These are phyloP conservation scores for Anacardium occidentale DNA, from an alignment of 345 rosid genomes.

Conservation along the genomic window DNA sequence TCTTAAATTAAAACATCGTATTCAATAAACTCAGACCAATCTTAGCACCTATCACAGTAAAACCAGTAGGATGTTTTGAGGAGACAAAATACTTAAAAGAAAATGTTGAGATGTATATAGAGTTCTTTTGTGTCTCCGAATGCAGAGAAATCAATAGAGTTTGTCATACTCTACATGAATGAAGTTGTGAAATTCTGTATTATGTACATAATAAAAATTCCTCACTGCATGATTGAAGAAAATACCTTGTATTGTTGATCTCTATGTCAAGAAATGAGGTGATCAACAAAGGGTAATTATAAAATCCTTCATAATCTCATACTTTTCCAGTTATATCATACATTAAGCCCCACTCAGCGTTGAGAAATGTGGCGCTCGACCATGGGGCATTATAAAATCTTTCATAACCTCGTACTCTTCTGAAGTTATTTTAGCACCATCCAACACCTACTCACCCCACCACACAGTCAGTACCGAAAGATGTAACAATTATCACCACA, in stretches of 20 bases:
- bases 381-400: constrained; percentile 75
- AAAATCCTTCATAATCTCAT: constrained; percentile 74
- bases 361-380: constrained; percentile 67
- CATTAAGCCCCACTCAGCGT: constrained; percentile 57
- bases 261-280: constrained; percentile 57
- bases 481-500: background rate
- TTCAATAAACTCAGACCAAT: background rate
- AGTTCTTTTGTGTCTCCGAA: background rate
- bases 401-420: constrained; percentile 85
- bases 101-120: background rate
- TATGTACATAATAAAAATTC: background rate
- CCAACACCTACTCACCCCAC: constrained; percentile 54
- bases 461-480: constrained; percentile 11
- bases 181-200: background rate
- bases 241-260: constrained; percentile 3
- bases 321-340: constrained; percentile 46
- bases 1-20: too few species aligned
- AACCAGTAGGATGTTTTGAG: background rate
- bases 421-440: constrained; percentile 53
- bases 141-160: background rate
- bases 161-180: background rate
- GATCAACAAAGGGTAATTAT: constrained; percentile 76
- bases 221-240: background rate
- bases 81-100: background rate
- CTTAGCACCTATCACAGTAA: background rate